Evolutionary conservation across 2,329 filamentous ascomycete genomes (phyloP).

Genomic region (Monosporascus sp.): DNA sequence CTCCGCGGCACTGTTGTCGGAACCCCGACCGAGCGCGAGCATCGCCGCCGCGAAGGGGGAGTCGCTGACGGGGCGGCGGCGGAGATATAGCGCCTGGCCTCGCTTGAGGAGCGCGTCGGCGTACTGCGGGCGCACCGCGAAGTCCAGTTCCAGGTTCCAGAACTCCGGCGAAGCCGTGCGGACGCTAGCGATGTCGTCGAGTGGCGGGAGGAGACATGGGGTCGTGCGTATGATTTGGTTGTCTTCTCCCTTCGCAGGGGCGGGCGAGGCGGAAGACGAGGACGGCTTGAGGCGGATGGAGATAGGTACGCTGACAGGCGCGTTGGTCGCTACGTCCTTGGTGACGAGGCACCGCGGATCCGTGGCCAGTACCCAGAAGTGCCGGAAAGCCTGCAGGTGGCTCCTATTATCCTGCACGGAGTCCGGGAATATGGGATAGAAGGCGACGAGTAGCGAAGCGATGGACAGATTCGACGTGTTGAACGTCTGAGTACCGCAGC

Average conservation of each 20-base stretch:
- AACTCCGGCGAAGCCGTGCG: slow-evolving; percentile 58
- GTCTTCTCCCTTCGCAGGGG: slow-evolving; percentile 3
- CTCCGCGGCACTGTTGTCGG: not conserved
- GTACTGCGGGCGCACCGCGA: slow-evolving; percentile 57
- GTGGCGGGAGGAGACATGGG: slow-evolving; percentile 58
- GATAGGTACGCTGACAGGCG: slow-evolving; percentile 70
- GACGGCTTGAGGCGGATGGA: slow-evolving; percentile 52
- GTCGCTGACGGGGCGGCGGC: slow-evolving; percentile 63
- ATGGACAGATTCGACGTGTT: slow-evolving; percentile 83
- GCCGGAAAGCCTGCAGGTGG: slow-evolving; percentile 91
- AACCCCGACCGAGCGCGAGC: slow-evolving; percentile 56
- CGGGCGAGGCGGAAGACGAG: not conserved
- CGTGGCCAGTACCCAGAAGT: slow-evolving; percentile 93
- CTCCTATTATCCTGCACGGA: slow-evolving; percentile 90
- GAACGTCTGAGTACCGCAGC: slow-evolving; percentile 88
- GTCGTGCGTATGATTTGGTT: slow-evolving; percentile 41
- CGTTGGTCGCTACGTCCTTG: slow-evolving; percentile 78
- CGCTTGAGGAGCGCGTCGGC: slow-evolving; percentile 54
- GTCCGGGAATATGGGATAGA: slow-evolving; percentile 89
- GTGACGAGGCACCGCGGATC: slow-evolving; percentile 85
- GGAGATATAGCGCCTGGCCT: slow-evolving; percentile 70
- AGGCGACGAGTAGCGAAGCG: slow-evolving; percentile 79
- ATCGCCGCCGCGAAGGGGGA: slow-evolving; percentile 69
- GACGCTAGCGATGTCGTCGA: slow-evolving; percentile 57
- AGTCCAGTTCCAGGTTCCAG: slow-evolving; percentile 79